These are phyloP conservation scores for Talaromyces wortmannii DNA, from an alignment of 495 filamentous ascomycete genomes.

Conservation along the genomic window DNA sequence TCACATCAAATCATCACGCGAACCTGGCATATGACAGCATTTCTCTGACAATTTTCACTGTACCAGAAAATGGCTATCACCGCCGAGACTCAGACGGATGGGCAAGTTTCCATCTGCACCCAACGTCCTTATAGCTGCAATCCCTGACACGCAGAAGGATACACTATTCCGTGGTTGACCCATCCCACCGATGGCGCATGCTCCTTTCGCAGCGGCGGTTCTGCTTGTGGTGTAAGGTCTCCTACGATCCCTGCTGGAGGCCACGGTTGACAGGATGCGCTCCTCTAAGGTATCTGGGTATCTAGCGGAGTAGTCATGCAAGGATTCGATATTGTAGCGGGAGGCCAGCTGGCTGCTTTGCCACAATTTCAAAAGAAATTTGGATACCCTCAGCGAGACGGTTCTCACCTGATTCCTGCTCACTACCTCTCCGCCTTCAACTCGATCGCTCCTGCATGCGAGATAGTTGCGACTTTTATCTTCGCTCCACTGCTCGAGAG, in stretches of 20 bases:
- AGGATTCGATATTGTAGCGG: constrained; percentile 15
- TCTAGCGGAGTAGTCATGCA: constrained; percentile 16
- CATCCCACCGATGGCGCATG: constrained; percentile 9
- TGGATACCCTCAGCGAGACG: constrained; percentile 6
- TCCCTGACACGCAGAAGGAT: constrained; percentile 6
- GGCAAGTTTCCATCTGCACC: background rate
- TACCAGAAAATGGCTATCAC: background rate
- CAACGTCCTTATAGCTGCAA: background rate
- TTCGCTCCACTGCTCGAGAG: constrained; percentile 11
- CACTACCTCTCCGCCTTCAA: constrained; percentile 6
- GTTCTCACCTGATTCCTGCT: constrained; percentile 11
- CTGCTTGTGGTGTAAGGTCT: constrained; percentile 10
- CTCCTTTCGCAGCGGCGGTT: constrained; percentile 11
- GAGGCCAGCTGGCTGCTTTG: constrained; percentile 14
- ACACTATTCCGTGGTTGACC: constrained; percentile 12
- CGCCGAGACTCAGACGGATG: background rate
- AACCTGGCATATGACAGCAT: background rate
- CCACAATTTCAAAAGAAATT: constrained; percentile 11
- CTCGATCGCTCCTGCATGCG: constrained; percentile 8
- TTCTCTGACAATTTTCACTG: background rate
- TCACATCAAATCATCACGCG: background rate
- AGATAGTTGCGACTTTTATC: constrained; percentile 11
- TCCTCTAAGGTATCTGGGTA: constrained; percentile 10
- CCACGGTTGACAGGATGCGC: background rate
- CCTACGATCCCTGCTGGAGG: background rate